phyloP scores from a whole-genome alignment of 805 yeast species.

The Wickerhamiella siamensis region DNA sequence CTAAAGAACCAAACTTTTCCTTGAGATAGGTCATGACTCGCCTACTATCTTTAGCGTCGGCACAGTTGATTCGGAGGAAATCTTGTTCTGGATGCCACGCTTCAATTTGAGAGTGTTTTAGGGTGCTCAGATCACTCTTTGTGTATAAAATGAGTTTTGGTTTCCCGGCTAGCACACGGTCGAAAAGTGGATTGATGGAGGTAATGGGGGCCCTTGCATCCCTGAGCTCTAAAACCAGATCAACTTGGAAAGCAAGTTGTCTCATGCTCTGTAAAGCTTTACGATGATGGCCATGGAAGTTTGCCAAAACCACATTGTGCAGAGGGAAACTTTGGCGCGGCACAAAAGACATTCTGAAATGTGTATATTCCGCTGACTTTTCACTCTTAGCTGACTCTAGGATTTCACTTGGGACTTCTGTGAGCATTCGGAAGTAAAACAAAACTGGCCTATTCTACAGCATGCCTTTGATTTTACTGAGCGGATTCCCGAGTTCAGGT shows the following conservation, averaged over 20 bases:
- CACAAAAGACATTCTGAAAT: constrained; percentile 9
- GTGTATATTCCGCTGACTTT: not conserved
- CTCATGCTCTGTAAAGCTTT: constrained; percentile 58
- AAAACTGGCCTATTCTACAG: not conserved
- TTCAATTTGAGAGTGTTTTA: constrained; percentile 29
- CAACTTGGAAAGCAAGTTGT: constrained; percentile 62
- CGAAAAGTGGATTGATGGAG: constrained; percentile 68
- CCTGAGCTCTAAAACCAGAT: constrained; percentile 68
- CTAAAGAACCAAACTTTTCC: constrained; percentile 22
- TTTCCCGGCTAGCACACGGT: constrained; percentile 42
- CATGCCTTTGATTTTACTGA: constrained; percentile 79
- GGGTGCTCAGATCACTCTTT: constrained; percentile 48
- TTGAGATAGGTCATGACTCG: constrained; percentile 37
- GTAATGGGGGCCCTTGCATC: constrained; percentile 84
- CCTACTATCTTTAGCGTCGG: constrained; percentile 35
- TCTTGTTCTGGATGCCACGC: constrained; percentile 38
- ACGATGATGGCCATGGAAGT: constrained; percentile 84
- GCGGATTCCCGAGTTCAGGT: constrained; percentile 81
- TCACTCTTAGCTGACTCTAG: not conserved
- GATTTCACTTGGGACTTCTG: not conserved
- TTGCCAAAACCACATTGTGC: constrained; percentile 53
- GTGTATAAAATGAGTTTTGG: constrained; percentile 56
- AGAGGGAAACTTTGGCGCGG: constrained; percentile 67
- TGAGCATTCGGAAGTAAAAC: not conserved
- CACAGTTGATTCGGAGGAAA: constrained; percentile 45